Evolutionary conservation across 2,329 filamentous ascomycete genomes (phyloP), one percentile per base, ranked within the genome.

Genomic region (Monilinia fructicola): DNA sequence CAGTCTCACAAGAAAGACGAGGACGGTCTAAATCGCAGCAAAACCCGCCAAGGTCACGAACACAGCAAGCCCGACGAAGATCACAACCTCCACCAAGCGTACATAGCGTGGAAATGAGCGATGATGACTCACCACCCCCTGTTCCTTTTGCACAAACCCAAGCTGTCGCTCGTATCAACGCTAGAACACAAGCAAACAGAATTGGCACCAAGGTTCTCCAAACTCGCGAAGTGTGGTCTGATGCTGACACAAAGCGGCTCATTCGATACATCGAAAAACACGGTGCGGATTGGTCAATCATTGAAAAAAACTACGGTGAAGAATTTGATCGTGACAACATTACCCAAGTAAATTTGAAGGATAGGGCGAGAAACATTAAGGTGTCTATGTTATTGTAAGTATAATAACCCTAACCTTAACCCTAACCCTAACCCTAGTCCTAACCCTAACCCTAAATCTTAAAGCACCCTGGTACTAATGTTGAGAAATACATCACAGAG

Each of bases 291-390:
- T 90, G 83, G 78, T 69, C 82, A 2, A 35, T 63, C 0, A 84
- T 90, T 55, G 71, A 76, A 28, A 72, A 75, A 16, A 71, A 73
- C 40, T 78, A 78, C 10, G 0, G 44, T 3, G 18, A 11, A 40
- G 68, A 71, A 21, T 77, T 77, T 2, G 71, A 76, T 7, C 64
- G 5, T 48, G 71, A 63, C 56, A 76, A 59, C 75, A 40, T 65
- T 1, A 76, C 44, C 73, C 82, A 87, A 67, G 82, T 85, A 3
- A 82, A 84, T 54, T 68, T 87, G 10, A 85, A 84, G 70, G 83
- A 85, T 69, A 81, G 81, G 68, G 84, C 83, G 4, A 78, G 85
- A 61, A 85, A 85, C 68, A 74, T 87, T 67, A 84, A 83, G 72
- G 76, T 79, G 52, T 76, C 75, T 10, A 79, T 73, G 62, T 64